Evolutionary conservation across 169 alveolate genomes (phyloP).

Genomic region (Plasmodium blacklocki): DNA sequence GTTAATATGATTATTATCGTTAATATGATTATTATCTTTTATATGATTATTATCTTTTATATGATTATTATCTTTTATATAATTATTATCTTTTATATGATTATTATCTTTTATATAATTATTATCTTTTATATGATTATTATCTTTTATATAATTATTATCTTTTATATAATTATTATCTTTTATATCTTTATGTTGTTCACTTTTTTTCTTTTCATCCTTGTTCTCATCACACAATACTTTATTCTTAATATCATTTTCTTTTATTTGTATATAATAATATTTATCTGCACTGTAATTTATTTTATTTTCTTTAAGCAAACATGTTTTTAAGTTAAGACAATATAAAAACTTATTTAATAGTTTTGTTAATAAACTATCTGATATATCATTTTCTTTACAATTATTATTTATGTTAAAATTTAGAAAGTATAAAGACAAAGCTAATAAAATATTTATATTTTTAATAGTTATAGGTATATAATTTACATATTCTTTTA

Average conservation of each 20-base stretch:
- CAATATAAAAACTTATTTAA: conserved; percentile 51
- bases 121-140: too few species aligned
- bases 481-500: conserved; percentile 21
- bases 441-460: conserved; percentile 41
- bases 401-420: conserved; percentile 28
- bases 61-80: neutral
- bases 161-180: neutral
- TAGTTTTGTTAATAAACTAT: conserved; percentile 25
- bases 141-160: too few species aligned
- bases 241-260: conserved; percentile 4
- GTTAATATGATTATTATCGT: too few species aligned
- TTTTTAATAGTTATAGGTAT: conserved; percentile 61
- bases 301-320: conserved; percentile 27
- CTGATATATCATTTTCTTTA: conserved; percentile 6
- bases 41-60: too few species aligned
- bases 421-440: conserved; percentile 52
- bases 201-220: conserved; percentile 2
- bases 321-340: conserved; percentile 58
- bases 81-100: neutral
- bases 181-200: neutral
- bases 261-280: conserved; percentile 50
- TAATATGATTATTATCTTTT: neutral
- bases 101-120: neutral
- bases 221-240: neutral
- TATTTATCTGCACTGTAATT: conserved; percentile 19